These are phyloP conservation scores for Ogataea hybrid DNA, from an alignment of 1,139 yeast genomes.

Conservation along the genomic window DNA sequence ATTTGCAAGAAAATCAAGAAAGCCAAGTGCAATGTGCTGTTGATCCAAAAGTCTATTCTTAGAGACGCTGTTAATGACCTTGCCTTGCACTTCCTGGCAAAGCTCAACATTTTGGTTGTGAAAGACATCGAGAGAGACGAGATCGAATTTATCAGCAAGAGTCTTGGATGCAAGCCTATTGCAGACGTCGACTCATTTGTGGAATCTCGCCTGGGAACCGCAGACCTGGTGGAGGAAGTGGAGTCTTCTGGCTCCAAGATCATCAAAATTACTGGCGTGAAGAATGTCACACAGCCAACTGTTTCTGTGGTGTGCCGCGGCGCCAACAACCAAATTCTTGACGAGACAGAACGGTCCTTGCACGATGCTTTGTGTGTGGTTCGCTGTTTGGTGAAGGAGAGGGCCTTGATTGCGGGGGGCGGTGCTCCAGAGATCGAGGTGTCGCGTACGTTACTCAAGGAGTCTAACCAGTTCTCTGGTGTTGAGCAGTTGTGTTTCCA, in stretches of 20 bases:
- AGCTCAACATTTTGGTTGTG: slow-evolving; percentile 88
- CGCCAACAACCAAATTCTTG: slow-evolving; percentile 84
- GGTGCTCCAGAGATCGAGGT: slow-evolving; percentile 99
- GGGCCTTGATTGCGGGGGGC: slow-evolving; percentile 96
- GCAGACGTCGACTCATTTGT: slow-evolving; percentile 92
- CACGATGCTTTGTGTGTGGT: slow-evolving; percentile 98
- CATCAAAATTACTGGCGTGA: slow-evolving; percentile 87
- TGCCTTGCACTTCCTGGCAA: slow-evolving; percentile 91
- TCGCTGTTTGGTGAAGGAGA: slow-evolving; percentile 91
- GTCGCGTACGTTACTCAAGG: slow-evolving; percentile 75
- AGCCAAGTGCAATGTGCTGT: slow-evolving; percentile 91
- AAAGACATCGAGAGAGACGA: slow-evolving; percentile 97
- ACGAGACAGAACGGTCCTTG: slow-evolving; percentile 94
- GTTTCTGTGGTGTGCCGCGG: slow-evolving; percentile 94
- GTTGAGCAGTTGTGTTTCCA: slow-evolving; percentile 94
- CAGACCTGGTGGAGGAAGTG: slow-evolving; percentile 88
- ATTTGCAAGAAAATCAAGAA: slow-evolving; percentile 95
- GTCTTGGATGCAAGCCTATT: slow-evolving; percentile 92
- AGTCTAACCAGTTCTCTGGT: slow-evolving; percentile 77
- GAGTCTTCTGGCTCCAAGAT: slow-evolving; percentile 93
- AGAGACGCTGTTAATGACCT: slow-evolving; percentile 98
- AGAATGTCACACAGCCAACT: slow-evolving; percentile 62
- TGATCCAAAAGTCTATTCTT: slow-evolving; percentile 91
- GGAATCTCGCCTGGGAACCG: slow-evolving; percentile 89
- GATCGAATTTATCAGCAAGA: slow-evolving; percentile 87